Base-by-base conservation (phyloP, 352 stramenopile genomes). In the Pythium rhizo-oryzae region DNA sequence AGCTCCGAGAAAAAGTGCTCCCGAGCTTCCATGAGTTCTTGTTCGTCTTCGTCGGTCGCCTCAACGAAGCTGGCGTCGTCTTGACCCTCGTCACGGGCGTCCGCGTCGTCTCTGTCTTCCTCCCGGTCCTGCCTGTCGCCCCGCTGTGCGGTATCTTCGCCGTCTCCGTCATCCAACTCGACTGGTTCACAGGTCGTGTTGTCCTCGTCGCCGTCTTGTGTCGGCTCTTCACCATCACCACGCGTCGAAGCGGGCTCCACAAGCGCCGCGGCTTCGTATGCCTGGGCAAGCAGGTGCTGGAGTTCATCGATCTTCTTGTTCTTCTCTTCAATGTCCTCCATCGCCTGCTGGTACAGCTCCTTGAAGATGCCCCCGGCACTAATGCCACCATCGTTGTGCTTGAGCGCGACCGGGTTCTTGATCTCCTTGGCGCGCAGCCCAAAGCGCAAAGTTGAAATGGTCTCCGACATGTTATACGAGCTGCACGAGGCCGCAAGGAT, bases 401-500 rank as follows among this genome's bases (percentile, higher is more conserved):
- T 78, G 35, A 81, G 70, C 37, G 59, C 60, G 11, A 88, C 75
- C 0, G 82, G 82, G 62, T 94, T 94, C 59, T 93, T 92, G 59
- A 94, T 93, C 50, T 92, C 85, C 61, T 93, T 92, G 1, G 86
- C 86, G 15, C 85, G 81, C 51, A 89, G 60, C 0, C 84, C 86
- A 46, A 93, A 94, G 5, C 83, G 77, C 39, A 94, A 65, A 12
- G 85, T 94, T 7, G 84, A 92, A 30, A 94, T 91, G 7, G 85
- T 94, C 61, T 94, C 85, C 0, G 81, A 21, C 75, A 92, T 87
- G 67, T 94, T 92, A 69, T 89, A 92, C 30, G 82, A 90, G 64
- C 81, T 90, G 55, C 82, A 90, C 6, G 85, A 92, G 12, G 98
- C 81, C 8, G 97, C 98, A 1, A 98, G 92, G 65, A 99, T 98